These are phyloP conservation scores for Theobroma grandiflorum DNA, from an alignment of 441 rosid species.

Conservation along the genomic window DNA sequence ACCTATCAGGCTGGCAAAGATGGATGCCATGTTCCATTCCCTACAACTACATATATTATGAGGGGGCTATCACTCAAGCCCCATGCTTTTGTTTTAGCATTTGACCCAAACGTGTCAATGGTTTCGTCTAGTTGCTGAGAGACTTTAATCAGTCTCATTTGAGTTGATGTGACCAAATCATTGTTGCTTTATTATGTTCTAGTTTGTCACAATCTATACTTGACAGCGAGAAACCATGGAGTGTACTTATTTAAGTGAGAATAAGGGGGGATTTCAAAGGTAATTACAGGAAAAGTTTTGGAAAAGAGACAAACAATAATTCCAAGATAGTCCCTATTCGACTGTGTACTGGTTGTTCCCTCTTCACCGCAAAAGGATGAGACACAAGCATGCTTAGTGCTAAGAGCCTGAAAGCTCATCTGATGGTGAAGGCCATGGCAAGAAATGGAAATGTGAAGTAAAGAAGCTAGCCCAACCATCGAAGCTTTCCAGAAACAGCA, in stretches of 20 bases:
- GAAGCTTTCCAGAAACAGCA: conserved; percentile 35
- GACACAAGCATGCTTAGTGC: conserved; percentile 23
- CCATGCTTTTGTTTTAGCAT: neutral
- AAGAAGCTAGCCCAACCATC: conserved; percentile 27
- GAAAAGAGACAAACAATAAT: neutral
- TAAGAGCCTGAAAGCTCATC: conserved; percentile 22
- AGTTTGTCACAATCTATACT: neutral
- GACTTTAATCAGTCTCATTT: neutral
- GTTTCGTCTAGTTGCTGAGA: neutral
- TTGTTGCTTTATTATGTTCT: neutral
- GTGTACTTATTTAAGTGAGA: too few relatives aligned
- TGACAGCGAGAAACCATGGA: too few relatives aligned
- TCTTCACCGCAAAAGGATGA: conserved; percentile 28
- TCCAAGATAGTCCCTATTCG: neutral
- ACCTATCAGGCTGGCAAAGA: too few relatives aligned
- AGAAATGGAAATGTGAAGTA: conserved; percentile 36
- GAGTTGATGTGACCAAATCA: conserved; percentile 4
- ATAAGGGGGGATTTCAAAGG: neutral
- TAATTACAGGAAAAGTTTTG: neutral
- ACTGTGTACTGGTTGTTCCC: conserved; percentile 21
- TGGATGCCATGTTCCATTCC: too few relatives aligned
- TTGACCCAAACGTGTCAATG: neutral
- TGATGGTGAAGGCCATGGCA: conserved; percentile 29
- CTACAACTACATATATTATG: too few relatives aligned
- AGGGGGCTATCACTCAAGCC: too few relatives aligned